Evolutionary conservation across 2,329 filamentous ascomycete genomes (phyloP), one percentile per base, ranked within the genome.

Genomic region (Pseudocercospora cruenta): DNA sequence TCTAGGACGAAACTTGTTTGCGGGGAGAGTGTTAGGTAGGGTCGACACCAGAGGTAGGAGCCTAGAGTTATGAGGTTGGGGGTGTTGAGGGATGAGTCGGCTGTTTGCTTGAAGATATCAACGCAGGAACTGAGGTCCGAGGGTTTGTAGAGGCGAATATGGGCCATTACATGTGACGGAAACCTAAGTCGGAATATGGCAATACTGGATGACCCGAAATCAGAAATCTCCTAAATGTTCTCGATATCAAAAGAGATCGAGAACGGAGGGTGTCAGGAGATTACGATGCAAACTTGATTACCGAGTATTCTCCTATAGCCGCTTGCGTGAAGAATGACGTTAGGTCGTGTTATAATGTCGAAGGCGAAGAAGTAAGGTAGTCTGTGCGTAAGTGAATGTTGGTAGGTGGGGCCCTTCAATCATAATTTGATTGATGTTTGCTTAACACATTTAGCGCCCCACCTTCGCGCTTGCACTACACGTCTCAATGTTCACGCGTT

Each of bases 1-100:
- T 79, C 78, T 16, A 80, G 71, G 1, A 80, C 74, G 64, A 78
- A 76, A 63, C 77, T 78, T 21, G 75, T 76, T 16, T 63, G 47
- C 1, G 76, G 75, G 0, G 71, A 69, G 4, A 78, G 70, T 59
- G 62, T 45, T 55, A 77, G 64, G 66, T 79, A 80, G 9, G 75
- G 67, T 36, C 69, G 73, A 69, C 76, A 79, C 74, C 74, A 67
- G 36, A 60, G 59, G 28, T 67, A 57, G 21, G 58, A 63, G 49
- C 60, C 45, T 10, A 62, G 21, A 9, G 58, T 60, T 2, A 45
- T 12, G 16, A 60, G 43, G 3, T 45, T 28, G 22, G 43, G 39
- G 22, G 24, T 49, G 22, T 28, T 16, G 58, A 60, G 58, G 43
- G 39, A 49, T 9, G 36, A 31, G 14, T 45, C 43, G 43, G 39